Evolutionary conservation across 306 rosid genomes (phyloP), one percentile per base, ranked within the genome.

Genomic region (Trichosanthes cucumerina): DNA sequence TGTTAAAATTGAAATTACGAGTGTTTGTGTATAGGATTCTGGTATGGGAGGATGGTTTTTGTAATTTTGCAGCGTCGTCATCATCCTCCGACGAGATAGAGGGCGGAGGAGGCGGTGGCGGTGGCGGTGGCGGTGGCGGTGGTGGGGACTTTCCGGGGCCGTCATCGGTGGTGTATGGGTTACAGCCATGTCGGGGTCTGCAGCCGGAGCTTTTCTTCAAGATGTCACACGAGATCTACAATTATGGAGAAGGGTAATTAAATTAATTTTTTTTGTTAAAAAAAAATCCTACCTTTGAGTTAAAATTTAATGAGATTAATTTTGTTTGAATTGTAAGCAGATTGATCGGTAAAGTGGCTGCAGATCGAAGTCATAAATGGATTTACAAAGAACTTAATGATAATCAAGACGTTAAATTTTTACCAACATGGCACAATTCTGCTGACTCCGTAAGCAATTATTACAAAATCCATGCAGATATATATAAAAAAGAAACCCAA

Each of bases 141-240:
- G 31, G 62, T 6, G 53, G 87, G 1, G 93, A 88, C 75, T 86
- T 90, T 80, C 84, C 93, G 38, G 79, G 83, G 15, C 79, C 97
- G 15, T 86, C 58, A 85, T 87, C 62, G 86, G 89, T 31, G 88
- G 91, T 86, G 88, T 85, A 47, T 28, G 93, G 92, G 24, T 85
- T 91, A 77, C 96, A 88, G 58, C 91, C 83, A 64, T 88, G 84
- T 82, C 96, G 87, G 18, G 98, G 98, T 24, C 86, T 96, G 38
- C 97, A 92, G 71, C 98, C 98, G 1, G 99, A 96, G 85, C 97
- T 92, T 71, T 96, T 96, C 90, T 96, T 96, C 91, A 96, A 96
- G 93, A 92, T 96, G 99, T 96, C 99, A 24, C 99, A 96, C 79
- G 99, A 96, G 98, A 96, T 96, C 93, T 96, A 96, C 78, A 96